Evolutionary conservation across 129 eudicot species (phyloP), one percentile per base, ranked within the genome.

Genomic region (Helichrysum umbraculigerum): DNA sequence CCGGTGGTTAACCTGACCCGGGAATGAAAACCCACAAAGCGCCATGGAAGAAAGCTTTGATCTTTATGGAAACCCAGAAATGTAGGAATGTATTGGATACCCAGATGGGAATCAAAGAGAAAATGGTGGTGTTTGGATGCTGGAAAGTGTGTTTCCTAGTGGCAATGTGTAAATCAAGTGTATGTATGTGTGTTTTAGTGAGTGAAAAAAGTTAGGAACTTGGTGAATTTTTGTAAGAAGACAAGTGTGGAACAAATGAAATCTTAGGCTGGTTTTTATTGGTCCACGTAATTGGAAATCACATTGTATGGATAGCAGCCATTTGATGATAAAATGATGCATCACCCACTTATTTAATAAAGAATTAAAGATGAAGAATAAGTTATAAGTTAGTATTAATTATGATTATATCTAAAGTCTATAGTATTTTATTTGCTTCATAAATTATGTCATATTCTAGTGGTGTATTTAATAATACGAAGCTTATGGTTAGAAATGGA

Each of bases 281-380:
- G 93, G 90, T 37, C 88, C 90, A 88, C 88, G 94, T 86, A 69
- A 32, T 15, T 20, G 30, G 83, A 88, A 82, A 88, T 88, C 87
- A 80, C 85, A 76, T 78, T 74, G 74, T 72, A 30, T 84, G 90
- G 90, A 88, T 86, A 84, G 85, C 84, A 79, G 70, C 28, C 44
- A 70, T 79, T 73, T 73, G 20, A 41, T 71, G 88, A 85, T 85
- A 85, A 56, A 56, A 57, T 57, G 14, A 21, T 57, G 62, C 51
- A 41, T 56, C 68, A 28, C 62, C 68, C 83, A 79, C 74, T 78
- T 4, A 10, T 61, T n/a, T 50, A 11, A 16, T 28, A 32, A 3
- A 47, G 54, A 47, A 11, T 8, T 28, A 32, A 3, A 47, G 54
- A 47, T 47, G 54, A 12, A 47, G 16, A 47, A 47, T 47, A 47